A percentile compares a stretch with the other conserved stretches of the same genome.
These are phyloP conservation scores for Leavenworthia alabamica DNA, from an alignment of 345 rosid genomes.

Conservation along the genomic window DNA sequence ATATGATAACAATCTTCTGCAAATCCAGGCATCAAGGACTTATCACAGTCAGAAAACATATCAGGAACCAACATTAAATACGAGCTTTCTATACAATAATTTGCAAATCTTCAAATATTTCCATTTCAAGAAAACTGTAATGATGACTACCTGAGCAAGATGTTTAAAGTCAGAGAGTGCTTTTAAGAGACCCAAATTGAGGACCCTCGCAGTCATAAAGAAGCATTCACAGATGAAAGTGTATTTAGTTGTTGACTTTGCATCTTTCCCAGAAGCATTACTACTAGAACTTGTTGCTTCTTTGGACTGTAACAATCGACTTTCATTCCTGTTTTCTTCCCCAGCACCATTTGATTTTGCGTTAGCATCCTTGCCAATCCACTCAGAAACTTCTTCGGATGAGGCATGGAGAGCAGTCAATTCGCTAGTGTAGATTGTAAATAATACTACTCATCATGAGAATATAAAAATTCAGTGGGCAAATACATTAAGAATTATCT, in stretches of 20 bases:
- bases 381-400: slow-evolving; percentile 81
- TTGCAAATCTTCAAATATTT: background rate
- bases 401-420: slow-evolving; percentile 92
- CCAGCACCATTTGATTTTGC: slow-evolving; percentile 29
- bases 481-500: background rate
- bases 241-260: slow-evolving; percentile 45
- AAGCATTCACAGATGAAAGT: slow-evolving; percentile 90
- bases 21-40: slow-evolving; percentile 12
- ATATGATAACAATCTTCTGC: background rate
- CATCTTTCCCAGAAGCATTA: slow-evolving; percentile 27
- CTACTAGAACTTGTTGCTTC: slow-evolving; percentile 70
- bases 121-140: background rate
- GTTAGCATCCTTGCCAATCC: slow-evolving; percentile 52
- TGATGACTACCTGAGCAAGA: slow-evolving; percentile 71
- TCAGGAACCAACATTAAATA: background rate
- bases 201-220: slow-evolving; percentile 98
- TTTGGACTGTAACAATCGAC: slow-evolving; percentile 59
- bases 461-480: background rate
- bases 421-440: slow-evolving; percentile 38
- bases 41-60: background rate
- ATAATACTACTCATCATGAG: slow-evolving; percentile 10
- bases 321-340: slow-evolving; percentile 38
- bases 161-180: slow-evolving; percentile 97
- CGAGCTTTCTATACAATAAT: background rate
- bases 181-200: slow-evolving; percentile 87